Conservation (phyloP, 1,284 basidiomycete genomes). For the Caloboletus inedulis region DNA sequence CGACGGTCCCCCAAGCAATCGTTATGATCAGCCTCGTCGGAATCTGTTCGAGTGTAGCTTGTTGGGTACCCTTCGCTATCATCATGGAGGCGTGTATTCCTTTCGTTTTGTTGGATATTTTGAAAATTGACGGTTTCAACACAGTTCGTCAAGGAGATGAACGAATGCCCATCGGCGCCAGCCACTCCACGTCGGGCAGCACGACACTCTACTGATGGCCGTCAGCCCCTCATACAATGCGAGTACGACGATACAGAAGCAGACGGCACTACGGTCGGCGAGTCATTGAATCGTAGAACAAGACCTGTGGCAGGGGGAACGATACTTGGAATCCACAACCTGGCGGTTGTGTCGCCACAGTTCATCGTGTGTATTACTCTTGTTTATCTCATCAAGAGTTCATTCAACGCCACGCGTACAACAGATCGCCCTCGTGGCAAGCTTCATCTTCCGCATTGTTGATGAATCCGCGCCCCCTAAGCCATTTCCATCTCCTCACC, state of each 20-base stretch:
- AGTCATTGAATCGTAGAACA: conserved; percentile 36
- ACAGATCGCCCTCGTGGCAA: conserved; percentile 86
- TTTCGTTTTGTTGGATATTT: background rate
- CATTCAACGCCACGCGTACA: background rate
- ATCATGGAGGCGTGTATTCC: conserved; percentile 78
- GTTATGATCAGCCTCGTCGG: conserved; percentile 81
- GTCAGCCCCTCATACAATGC: conserved; percentile 65
- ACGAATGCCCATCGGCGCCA: conserved; percentile 25
- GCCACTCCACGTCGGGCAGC: background rate
- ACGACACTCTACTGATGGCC: conserved; percentile 38
- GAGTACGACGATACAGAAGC: conserved; percentile 41
- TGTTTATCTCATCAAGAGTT: background rate
- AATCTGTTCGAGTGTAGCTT: conserved; percentile 92
- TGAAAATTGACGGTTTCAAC: conserved; percentile 2
- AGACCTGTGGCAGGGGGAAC: conserved; percentile 84
- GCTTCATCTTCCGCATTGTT: conserved; percentile 81
- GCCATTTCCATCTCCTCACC: conserved; percentile 29
- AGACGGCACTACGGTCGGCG: conserved; percentile 42
- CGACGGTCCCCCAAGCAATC: conserved; percentile 71
- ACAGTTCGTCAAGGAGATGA: conserved; percentile 82
- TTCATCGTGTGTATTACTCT: conserved; percentile 65
- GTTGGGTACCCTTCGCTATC: conserved; percentile 89
- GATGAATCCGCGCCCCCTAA: conserved; percentile 48
- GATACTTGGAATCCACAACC: conserved; percentile 92
- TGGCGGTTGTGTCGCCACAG: conserved; percentile 91